Evolutionary conservation across 441 rosid genomes (phyloP), one percentile per base, ranked within the genome.

Genomic region (Metrosideros polymorpha): DNA sequence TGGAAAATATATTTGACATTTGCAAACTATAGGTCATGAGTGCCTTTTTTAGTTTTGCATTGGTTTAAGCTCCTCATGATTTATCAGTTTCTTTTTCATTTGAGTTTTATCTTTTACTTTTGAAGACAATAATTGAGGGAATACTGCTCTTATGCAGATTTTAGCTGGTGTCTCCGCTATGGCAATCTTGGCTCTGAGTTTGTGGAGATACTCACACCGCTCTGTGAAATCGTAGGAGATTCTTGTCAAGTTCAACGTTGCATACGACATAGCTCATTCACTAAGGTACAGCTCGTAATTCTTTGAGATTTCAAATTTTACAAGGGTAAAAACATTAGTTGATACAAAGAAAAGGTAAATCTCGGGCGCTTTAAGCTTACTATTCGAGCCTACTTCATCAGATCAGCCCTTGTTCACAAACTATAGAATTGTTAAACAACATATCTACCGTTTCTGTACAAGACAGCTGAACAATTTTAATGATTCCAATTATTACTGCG

Each of bases 171-270:
- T 97, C 83, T 96, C 96, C 59, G 92, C 94, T 82, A 82, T 93
- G 84, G 90, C 95, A 17, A 87, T 94, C 82, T 32, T 94, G 83
- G 94, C 91, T 45, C 50, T 93, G 86, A 75, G 91, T 88, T 89
- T 94, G 63, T 96, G 98, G 98, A 95, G 95, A 94, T 89, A 91
- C 86, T 93, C 98, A 56, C 91, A 94, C 88, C 91, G 91, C 15
- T 82, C 86, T 76, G 19, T 30, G 53, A 89, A 88, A 85, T 89
- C 90, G 0, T 91, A 89, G 88, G 88, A 83, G 82, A 56, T 83
- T 59, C 82, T 56, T 77, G 30, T 59, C 15, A n/a, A 39, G 84
- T 2, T 63, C 18, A 63, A 14, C 2, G 7, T 29, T 6, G 27
- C 79, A 19, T 66, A 5, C n/a, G 79, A 66, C 47, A 3, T 35